phyloP scores from a whole-genome alignment of 768 basidiomycete species.

The Leccinum aurantiacum region DNA sequence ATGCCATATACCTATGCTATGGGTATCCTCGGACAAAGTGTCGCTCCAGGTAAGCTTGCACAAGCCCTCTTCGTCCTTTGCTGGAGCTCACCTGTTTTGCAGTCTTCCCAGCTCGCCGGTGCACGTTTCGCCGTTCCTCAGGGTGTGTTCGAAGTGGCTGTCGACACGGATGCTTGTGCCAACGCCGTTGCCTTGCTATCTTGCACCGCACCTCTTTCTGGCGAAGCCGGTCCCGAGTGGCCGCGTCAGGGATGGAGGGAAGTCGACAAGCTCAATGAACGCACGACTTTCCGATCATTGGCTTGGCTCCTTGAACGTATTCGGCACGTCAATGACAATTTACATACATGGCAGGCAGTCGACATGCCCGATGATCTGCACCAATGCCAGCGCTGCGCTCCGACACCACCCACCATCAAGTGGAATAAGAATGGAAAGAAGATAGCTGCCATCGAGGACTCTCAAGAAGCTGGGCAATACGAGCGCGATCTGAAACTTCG shows the following conservation, averaged over 20 bases:
- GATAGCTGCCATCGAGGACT: constrained; percentile 75
- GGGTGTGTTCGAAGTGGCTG: constrained; percentile 48
- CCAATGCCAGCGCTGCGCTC: constrained; percentile 81
- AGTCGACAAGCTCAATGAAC: constrained; percentile 85
- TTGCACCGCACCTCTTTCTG: constrained; percentile 69
- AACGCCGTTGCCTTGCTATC: constrained; percentile 77
- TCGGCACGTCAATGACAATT: constrained; percentile 65
- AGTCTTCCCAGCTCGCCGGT: constrained; percentile 55
- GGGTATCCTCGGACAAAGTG: constrained; percentile 54
- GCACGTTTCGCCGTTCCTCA: constrained; percentile 69
- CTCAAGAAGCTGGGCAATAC: constrained; percentile 83
- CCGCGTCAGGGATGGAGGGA: constrained; percentile 69
- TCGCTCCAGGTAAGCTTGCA: constrained; percentile 50
- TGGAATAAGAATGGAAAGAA: constrained; percentile 67
- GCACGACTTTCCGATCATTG: constrained; percentile 72
- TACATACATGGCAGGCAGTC: constrained; percentile 66
- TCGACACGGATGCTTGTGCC: constrained; percentile 62
- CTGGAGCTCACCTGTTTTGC: constrained; percentile 9
- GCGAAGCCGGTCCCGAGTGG: constrained; percentile 79
- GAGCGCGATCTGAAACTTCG: constrained; percentile 86
- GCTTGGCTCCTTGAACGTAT: constrained; percentile 89
- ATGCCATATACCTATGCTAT: constrained; percentile 62
- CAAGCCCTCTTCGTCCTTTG: neutral
- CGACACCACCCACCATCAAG: constrained; percentile 67
- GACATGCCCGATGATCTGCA: constrained; percentile 43